A percentile compares a stretch with the other conserved stretches of the same genome.
These are phyloP conservation scores for Isatis lusitanica DNA, from an alignment of 441 rosid species.

Conservation along the genomic window DNA sequence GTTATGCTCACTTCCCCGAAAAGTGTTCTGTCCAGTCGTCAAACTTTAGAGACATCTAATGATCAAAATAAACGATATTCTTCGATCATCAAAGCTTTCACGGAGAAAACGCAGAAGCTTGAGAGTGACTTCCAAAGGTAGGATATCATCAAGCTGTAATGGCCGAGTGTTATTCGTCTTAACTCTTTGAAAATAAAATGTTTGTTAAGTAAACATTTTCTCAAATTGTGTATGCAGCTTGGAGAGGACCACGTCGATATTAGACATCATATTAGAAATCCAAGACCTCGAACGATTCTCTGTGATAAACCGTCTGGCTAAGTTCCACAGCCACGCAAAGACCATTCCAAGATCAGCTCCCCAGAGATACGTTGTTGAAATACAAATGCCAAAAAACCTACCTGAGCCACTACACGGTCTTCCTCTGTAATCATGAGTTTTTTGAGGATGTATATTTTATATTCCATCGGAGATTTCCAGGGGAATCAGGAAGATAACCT, in stretches of 20 bases:
- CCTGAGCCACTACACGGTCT: conserved; percentile 76
- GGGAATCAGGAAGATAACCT: not conserved
- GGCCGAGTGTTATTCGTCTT: not conserved
- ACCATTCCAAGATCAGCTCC: conserved; percentile 45
- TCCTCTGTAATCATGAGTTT: conserved; percentile 50
- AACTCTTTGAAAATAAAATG: not conserved
- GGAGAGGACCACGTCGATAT: conserved; percentile 56
- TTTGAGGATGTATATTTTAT: not conserved
- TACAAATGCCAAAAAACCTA: conserved; percentile 56
- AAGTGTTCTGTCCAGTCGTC: conserved; percentile 28
- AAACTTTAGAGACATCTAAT: conserved; percentile 27
- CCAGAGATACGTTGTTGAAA: conserved; percentile 55
- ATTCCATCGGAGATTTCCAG: not conserved
- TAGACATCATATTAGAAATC: conserved; percentile 61
- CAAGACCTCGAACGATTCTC: conserved; percentile 69
- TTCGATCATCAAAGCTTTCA: conserved; percentile 37
- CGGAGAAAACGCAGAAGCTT: conserved; percentile 41
- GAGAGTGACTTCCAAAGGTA: conserved; percentile 50
- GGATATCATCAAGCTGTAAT: not conserved
- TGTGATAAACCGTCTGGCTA: conserved; percentile 75
- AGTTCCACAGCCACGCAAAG: conserved; percentile 60
- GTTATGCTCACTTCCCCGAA: not conserved
- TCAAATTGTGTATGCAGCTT: conserved; percentile 47
- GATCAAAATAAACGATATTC: conserved; percentile 24
- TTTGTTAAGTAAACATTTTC: not conserved